Conservation (phyloP, 2,329 filamentous ascomycete genomes). For the Neofusicoccum parvum region DNA sequence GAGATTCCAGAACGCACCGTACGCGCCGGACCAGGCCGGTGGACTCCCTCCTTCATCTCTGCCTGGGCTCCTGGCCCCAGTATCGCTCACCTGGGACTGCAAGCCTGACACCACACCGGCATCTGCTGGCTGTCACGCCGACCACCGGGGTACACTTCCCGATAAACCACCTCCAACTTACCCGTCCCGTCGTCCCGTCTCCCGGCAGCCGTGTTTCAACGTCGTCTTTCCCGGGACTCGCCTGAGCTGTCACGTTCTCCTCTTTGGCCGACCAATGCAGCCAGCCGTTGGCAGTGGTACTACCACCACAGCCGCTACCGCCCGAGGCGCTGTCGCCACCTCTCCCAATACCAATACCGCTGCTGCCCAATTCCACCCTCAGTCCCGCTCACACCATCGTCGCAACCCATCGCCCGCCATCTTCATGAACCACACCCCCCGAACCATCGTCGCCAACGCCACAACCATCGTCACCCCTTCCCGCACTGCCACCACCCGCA, state of each 20-base stretch:
- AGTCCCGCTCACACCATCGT: background rate
- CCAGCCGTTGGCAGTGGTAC: conserved; percentile 2
- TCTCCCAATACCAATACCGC: too few species aligned
- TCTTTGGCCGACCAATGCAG: background rate
- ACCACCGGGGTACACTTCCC: background rate
- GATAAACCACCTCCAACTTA: background rate
- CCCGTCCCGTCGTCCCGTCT: too few species aligned
- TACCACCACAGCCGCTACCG: background rate
- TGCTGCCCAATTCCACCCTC: background rate
- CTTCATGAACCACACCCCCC: conserved; percentile 40
- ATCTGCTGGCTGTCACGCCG: background rate
- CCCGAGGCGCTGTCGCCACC: background rate
- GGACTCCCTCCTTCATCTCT: background rate
- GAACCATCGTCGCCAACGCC: conserved; percentile 29
- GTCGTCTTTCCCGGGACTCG: background rate
- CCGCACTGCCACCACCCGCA: conserved; percentile 3
- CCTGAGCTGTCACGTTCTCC: background rate
- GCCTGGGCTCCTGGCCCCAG: background rate
- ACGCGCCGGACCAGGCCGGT: background rate
- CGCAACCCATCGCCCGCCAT: conserved; percentile 6
- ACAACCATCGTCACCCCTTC: background rate
- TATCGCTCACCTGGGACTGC: background rate
- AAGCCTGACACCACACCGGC: background rate
- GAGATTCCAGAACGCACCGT: background rate
- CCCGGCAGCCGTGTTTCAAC: background rate